Base-by-base conservation (phyloP, 2,329 filamentous ascomycete genomes). In the Nemania abortiva region DNA sequence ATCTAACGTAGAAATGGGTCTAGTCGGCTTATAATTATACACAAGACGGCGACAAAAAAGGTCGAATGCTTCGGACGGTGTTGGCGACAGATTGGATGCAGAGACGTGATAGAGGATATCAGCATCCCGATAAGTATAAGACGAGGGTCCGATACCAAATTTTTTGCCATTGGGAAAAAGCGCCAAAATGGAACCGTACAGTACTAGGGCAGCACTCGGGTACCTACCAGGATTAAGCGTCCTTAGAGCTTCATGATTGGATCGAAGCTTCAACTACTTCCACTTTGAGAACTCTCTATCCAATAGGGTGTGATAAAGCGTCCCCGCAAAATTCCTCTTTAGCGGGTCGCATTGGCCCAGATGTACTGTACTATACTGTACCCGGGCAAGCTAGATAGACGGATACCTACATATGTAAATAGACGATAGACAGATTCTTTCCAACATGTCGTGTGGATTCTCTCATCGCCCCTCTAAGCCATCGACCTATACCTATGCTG, bases 131-230 rank as follows among this genome's bases (percentile, higher is more conserved):
- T 49, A 49, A 49, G 47, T 49, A 49, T 11, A 15, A 42, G 58
- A 66, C 45, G 60, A 56, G 56, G 70, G 67, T 66, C 70, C 66
- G 59, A 24, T 68, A 65, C 68, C 47, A 70, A 74, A 71, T 60
- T 74, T 74, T 75, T 75, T 72, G 70, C 66, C 70, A 65, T 72
- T 37, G 57, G 29, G 13, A 60, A 63, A 53, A 15, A 27, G 9
- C 13, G 2, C 49, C 42, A 22, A 42, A 42, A 42, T 15, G 13
- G 13, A 42, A 49, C 58, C 50, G 53, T 52, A 62, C 29, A 18
- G 39, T 42, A 42, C 34, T 37, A 37, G 24, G 24, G 24, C 24
- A 27, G 24, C 24, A 27, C 24, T 27, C 24, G 34, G 34, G 20
- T n/a, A 11, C 22, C 39, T 22, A 7, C 15, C 20, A 37, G 20